Base-by-base conservation (phyloP, 2,329 filamentous ascomycete genomes). In the Arthroderma sp. region DNA sequence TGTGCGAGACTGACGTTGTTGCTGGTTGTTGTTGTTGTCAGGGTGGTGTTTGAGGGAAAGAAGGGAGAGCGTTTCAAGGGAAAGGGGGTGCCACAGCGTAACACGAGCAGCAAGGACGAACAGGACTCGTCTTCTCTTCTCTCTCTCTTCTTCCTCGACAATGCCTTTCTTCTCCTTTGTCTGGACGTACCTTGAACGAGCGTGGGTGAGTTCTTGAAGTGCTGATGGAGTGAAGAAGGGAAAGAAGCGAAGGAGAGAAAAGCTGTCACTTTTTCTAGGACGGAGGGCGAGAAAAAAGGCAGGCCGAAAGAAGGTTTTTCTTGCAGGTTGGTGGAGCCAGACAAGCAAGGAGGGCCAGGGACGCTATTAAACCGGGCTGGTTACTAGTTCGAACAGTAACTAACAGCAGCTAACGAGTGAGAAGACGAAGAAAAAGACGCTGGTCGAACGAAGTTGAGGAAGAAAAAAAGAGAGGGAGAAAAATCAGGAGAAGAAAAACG, bases 31-130 rank as follows among this genome's bases (percentile, higher is more conserved):
- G 9, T 33, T 51, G 44, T 44, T 44, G 19, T 44, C 35, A 37
- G 13, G 35, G 41, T n/a, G 39, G 19, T 28, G 44, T 33, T 33
- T 51, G 44, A 51, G 44, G 44, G 44, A 51, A 33, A 17, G 41
- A 51, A 33, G 23, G 15, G 44, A 51, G 44, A 19, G 25, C 28
- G 44, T 51, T 51, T 51, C 44, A 51, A 51, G 44, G 44, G 44
- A 51, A 51, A 51, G 25, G 44, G 44, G 44, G 44, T 31, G 44
- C 25, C 44, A 51, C 44, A 51, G 44, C 44, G 44, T 51, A 28
- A 33, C 44, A 51, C 44, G 21, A 51, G 23, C 44, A 51, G 25
- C 8, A 19, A 19, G 25, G 23, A 43, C 28, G 28, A 31, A 7
- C 4, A 43, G 25, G 17, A 8, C 25, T 4, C 23, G 17, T 44